A percentile compares a stretch with the other conserved stretches of the same genome.
phyloP scores from a whole-genome alignment of 495 filamentous ascomycete genomes.

The Daldinia loculata region DNA sequence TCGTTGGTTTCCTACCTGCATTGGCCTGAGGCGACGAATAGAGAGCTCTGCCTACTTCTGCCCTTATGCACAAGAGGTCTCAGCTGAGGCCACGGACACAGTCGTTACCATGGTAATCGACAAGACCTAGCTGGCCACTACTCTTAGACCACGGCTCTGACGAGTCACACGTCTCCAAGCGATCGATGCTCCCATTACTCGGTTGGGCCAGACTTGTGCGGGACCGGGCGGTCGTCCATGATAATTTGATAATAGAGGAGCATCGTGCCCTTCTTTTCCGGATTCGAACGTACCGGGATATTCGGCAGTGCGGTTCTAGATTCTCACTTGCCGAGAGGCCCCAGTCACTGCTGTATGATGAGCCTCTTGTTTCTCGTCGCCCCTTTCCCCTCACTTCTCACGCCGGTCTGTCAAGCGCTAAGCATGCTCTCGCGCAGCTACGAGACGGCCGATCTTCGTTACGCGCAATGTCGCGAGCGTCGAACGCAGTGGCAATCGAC shows the following conservation, averaged over 20 bases:
- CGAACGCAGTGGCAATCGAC: constrained; percentile 23
- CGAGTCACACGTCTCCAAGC: constrained; percentile 29
- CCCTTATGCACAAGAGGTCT: constrained; percentile 28
- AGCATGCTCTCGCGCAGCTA: constrained; percentile 22
- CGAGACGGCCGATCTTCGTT: constrained; percentile 28
- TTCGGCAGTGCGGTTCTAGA: constrained; percentile 37
- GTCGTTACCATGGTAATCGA: constrained; percentile 33
- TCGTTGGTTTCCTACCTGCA: constrained; percentile 22
- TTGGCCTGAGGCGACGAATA: constrained; percentile 35
- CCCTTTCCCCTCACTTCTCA: constrained; percentile 33
- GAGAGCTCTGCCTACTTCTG: constrained; percentile 21
- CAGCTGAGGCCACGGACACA: constrained; percentile 34
- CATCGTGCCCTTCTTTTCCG: constrained; percentile 31
- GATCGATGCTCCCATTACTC: constrained; percentile 39
- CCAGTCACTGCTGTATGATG: constrained; percentile 30
- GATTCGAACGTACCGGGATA: constrained; percentile 28
- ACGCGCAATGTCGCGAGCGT: constrained; percentile 15
- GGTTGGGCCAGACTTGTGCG: constrained; percentile 33
- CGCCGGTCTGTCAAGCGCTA: constrained; percentile 28
- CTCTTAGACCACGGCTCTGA: constrained; percentile 17
- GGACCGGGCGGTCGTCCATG: constrained; percentile 30
- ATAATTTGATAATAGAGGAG: constrained; percentile 14
- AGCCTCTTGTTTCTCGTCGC: constrained; percentile 19
- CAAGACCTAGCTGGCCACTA: constrained; percentile 24
- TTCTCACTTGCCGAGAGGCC: constrained; percentile 38